phyloP scores from a whole-genome alignment of 2,329 filamentous ascomycete species.

The Aspergillus proliferans region DNA sequence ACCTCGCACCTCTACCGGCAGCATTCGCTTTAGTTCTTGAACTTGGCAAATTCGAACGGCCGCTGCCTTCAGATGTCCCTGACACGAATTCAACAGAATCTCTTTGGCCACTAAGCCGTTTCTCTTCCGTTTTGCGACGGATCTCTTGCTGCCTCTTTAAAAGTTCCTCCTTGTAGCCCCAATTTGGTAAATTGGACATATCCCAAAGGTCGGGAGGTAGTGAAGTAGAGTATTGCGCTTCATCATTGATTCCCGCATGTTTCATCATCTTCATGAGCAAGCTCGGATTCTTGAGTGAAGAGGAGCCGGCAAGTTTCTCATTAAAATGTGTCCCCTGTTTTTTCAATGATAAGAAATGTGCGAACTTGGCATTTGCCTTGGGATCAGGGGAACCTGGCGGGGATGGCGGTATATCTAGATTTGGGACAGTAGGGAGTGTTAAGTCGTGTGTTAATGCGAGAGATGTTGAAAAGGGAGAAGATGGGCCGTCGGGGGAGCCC shows the following conservation, averaged over 20 bases:
- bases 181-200: slow-evolving; percentile 31
- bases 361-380: slow-evolving; percentile 50
- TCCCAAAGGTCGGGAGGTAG: slow-evolving; percentile 38
- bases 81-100: slow-evolving; percentile 37
- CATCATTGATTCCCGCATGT: slow-evolving; percentile 50
- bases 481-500: slow-evolving; percentile 11
- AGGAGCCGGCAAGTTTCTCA: slow-evolving; percentile 51
- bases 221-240: slow-evolving; percentile 51
- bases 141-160: slow-evolving; percentile 36
- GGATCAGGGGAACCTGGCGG: slow-evolving; percentile 41
- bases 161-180: slow-evolving; percentile 44
- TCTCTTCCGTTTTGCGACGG: slow-evolving; percentile 29
- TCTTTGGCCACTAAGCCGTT: slow-evolving; percentile 26
- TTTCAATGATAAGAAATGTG: slow-evolving; percentile 56
- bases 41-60: neutral
- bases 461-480: slow-evolving; percentile 46
- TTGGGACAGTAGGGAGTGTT: slow-evolving; percentile 45
- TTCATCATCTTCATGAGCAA: slow-evolving; percentile 52
- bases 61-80: slow-evolving; percentile 6
- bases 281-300: slow-evolving; percentile 55
- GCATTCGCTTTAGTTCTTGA: slow-evolving; percentile 2
- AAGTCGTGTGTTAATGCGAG: slow-evolving; percentile 51
- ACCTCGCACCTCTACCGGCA: neutral
- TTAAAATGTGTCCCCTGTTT: slow-evolving; percentile 60
- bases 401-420: slow-evolving; percentile 41